Evolutionary conservation across 768 basidiomycete genomes (phyloP).

Genomic region (Epithele typhae): DNA sequence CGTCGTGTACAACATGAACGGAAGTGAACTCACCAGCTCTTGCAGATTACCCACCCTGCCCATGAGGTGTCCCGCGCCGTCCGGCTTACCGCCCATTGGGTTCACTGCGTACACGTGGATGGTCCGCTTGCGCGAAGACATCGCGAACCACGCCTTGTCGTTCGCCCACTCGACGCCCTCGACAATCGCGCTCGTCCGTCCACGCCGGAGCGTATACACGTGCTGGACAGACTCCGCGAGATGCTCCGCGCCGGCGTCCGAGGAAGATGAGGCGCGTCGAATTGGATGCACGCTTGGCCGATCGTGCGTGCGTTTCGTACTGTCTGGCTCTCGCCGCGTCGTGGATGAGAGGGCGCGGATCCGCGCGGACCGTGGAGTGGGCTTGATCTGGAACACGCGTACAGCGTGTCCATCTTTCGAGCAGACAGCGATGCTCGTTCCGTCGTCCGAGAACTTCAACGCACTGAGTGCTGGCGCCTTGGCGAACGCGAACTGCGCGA

Average conservation of each 20-base stretch:
- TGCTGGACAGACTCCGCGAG: conserved; percentile 38
- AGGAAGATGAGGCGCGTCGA: neutral
- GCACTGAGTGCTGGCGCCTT: conserved; percentile 43
- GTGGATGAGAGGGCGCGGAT: neutral
- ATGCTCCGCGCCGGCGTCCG: neutral
- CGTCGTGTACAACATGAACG: neutral
- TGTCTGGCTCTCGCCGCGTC: too few species aligned
- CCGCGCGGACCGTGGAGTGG: conserved; percentile 20
- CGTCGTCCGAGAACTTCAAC: conserved; percentile 50
- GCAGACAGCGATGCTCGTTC: conserved; percentile 45
- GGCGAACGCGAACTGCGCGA: conserved; percentile 48
- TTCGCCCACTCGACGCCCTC: conserved; percentile 48
- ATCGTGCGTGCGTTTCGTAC: neutral
- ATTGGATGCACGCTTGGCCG: neutral
- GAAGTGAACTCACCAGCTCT: conserved; percentile 38
- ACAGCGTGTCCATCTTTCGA: conserved; percentile 53
- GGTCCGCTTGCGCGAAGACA: conserved; percentile 60
- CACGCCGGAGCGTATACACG: conserved; percentile 67
- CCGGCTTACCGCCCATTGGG: conserved; percentile 68
- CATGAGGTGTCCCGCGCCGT: conserved; percentile 56
- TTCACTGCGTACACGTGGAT: conserved; percentile 74
- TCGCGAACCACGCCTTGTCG: conserved; percentile 65
- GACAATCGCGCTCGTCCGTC: conserved; percentile 63
- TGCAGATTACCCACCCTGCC: conserved; percentile 52
- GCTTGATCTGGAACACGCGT: conserved; percentile 43